phyloP scores from a whole-genome alignment of 2,329 filamentous ascomycete genomes.

The Trichoderma afroharzianum region DNA sequence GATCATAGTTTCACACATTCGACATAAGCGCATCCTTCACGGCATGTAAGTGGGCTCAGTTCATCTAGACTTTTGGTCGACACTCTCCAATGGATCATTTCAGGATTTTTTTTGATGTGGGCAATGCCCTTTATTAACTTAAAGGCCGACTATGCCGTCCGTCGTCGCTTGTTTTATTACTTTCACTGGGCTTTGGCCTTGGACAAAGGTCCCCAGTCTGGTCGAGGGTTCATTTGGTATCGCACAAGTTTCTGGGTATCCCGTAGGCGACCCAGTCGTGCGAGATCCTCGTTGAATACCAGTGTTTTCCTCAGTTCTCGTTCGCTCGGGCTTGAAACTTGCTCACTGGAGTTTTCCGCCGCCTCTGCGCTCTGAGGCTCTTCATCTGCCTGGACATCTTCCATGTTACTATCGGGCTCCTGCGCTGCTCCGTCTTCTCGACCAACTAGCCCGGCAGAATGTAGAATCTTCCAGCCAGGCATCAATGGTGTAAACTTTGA shows the following conservation, averaged over 20 bases:
- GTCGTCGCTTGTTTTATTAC: neutral
- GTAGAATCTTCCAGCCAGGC: constrained; percentile 67
- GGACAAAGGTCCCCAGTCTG: constrained; percentile 89
- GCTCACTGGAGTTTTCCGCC: constrained; percentile 24
- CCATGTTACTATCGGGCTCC: constrained; percentile 31
- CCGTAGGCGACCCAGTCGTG: constrained; percentile 67
- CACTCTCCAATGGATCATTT: neutral
- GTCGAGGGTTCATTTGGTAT: constrained; percentile 85
- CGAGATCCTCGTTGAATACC: constrained; percentile 74
- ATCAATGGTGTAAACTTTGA: constrained; percentile 66
- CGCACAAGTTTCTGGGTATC: constrained; percentile 68
- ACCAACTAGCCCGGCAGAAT: constrained; percentile 36
- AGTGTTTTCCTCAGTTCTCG: constrained; percentile 54
- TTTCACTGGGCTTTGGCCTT: constrained; percentile 58
- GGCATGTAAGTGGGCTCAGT: neutral
- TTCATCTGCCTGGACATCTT: constrained; percentile 36
- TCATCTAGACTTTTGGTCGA: neutral
- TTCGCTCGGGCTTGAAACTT: constrained; percentile 24
- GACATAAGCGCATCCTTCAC: neutral
- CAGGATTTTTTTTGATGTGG: constrained; percentile 21
- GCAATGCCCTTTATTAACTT: constrained; percentile 20
- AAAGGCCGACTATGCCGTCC: neutral
- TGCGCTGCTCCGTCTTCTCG: constrained; percentile 25
- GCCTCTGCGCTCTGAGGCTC: constrained; percentile 18
- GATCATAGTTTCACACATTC: neutral